phyloP scores from a whole-genome alignment of 2,329 filamentous ascomycete genomes.

The Aspergillus brasiliensis region DNA sequence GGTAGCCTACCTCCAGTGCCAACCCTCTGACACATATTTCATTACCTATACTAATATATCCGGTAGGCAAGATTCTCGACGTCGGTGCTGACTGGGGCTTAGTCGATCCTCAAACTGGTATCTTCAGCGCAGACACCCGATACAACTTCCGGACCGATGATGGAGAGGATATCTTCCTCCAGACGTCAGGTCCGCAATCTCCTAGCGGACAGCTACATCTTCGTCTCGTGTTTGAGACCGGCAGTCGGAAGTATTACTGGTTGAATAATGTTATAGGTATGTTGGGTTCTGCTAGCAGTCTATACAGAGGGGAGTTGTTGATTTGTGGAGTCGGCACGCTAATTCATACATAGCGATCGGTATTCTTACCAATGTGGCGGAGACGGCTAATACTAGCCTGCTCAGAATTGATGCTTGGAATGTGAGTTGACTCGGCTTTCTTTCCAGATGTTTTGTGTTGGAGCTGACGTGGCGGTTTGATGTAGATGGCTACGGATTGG shows the following conservation, averaged over 20 bases:
- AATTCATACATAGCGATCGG: conserved; percentile 21
- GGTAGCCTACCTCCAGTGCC: conserved; percentile 8
- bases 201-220: conserved; percentile 26
- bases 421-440: conserved; percentile 15
- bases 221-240: conserved; percentile 27
- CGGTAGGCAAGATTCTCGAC: conserved; percentile 28
- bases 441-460: background rate
- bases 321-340: too few relatives aligned
- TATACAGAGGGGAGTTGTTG: too few relatives aligned
- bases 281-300: background rate
- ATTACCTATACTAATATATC: too few relatives aligned
- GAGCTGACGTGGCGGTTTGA: background rate
- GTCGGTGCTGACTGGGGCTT: conserved; percentile 31
- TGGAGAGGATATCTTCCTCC: conserved; percentile 27
- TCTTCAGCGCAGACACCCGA: conserved; percentile 31
- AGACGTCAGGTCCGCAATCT: conserved; percentile 23
- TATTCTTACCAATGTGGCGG: conserved; percentile 16
- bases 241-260: conserved; percentile 30
- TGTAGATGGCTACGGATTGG: conserved; percentile 26
- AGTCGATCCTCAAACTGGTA: conserved; percentile 24
- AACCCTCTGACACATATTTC: too few relatives aligned
- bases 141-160: conserved; percentile 31
- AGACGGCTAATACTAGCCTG: conserved; percentile 11
- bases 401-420: conserved; percentile 31
- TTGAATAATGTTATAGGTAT: conserved; percentile 31